phyloP scores from a whole-genome alignment of 225 moss, liverwort and hornwort genomes.

The Anthoceros angustus region DNA sequence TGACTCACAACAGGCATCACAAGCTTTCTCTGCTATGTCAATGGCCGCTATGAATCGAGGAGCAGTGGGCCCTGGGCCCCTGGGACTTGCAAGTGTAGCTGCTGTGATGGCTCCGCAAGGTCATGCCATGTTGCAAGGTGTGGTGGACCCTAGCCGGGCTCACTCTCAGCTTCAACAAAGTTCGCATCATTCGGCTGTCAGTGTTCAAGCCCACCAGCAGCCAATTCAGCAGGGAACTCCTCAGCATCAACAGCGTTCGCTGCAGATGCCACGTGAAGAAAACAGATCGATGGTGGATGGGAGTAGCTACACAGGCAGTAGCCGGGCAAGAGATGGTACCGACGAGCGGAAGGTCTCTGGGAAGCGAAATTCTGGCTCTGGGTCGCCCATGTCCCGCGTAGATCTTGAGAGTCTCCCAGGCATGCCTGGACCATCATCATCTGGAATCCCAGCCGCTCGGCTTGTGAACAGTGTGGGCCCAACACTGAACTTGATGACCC shows the following conservation, averaged over 20 bases:
- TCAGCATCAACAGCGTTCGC: constrained; percentile 10
- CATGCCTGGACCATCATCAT: constrained; percentile 17
- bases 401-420: constrained; percentile 29
- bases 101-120: constrained; percentile 89
- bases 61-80: constrained; percentile 53
- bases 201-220: constrained; percentile 25
- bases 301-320: constrained; percentile 18
- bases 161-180: constrained; percentile 20
- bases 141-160: constrained; percentile 31
- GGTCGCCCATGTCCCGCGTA: constrained; percentile 20
- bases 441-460: constrained; percentile 15
- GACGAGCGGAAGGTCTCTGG: constrained; percentile 46
- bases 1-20: constrained; percentile 21
- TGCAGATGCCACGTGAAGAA: constrained; percentile 36
- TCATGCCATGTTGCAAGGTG: constrained; percentile 63
- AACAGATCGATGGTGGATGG: constrained; percentile 25
- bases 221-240: constrained; percentile 18
- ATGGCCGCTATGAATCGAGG: constrained; percentile 43
- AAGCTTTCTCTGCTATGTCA: constrained; percentile 34
- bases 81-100: constrained; percentile 75
- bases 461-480: constrained; percentile 31
- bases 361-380: constrained; percentile 24
- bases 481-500: constrained; percentile 34
- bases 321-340: constrained; percentile 18
- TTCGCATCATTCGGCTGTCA: constrained; percentile 21